Evolutionary conservation across 2,329 filamentous ascomycete genomes (phyloP), one percentile per base, ranked within the genome.

Genomic region (Clonostachys rhizophaga): DNA sequence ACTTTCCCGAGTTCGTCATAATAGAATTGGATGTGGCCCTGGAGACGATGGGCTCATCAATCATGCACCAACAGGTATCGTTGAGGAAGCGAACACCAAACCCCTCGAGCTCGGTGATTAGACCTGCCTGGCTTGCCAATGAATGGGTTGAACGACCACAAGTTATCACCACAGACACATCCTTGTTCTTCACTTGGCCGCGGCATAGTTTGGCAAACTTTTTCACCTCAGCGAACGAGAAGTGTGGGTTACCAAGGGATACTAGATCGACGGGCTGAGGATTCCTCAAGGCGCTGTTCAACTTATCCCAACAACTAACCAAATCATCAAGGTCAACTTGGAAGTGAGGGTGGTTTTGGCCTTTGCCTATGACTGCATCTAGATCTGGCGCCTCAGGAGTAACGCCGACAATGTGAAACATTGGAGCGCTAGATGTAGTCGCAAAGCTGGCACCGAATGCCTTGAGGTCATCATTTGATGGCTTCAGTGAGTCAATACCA

Each of bases 1-100:
- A 72, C 51, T 74, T 74, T 1, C 57, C 68, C 2, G 71, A 75
- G 44, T 74, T 74, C 0, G 65, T 73, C 69, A 70, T 65, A 47
- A 75, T 65, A 2, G 54, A 59, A 4, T 54, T 53, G 0, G 55
- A 30, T 30, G 24, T 50, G 3, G 44, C 10, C 0, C 7, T 35
- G 5, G 58, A 60, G 9, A 74, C 65, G 0, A 68, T 53, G 1
- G 70, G 68, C 41, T 72, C 67, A 1, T 48, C 47, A 14, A 74
- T 63, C 66, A 75, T 70, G 50, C 71, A 75, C 71, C 71, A 75
- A 46, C 71, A 75, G 0, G 69, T 73, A 49, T 75, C 70, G 1
- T 65, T 73, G 12, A 74, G 55, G 5, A 72, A 45, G 18, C 58
- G 54, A 1, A 57, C 67, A 0, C 71, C 70, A 44, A 72, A 72